phyloP scores from a whole-genome alignment of 2,329 filamentous ascomycete genomes.

The Calonectria hawksworthii region DNA sequence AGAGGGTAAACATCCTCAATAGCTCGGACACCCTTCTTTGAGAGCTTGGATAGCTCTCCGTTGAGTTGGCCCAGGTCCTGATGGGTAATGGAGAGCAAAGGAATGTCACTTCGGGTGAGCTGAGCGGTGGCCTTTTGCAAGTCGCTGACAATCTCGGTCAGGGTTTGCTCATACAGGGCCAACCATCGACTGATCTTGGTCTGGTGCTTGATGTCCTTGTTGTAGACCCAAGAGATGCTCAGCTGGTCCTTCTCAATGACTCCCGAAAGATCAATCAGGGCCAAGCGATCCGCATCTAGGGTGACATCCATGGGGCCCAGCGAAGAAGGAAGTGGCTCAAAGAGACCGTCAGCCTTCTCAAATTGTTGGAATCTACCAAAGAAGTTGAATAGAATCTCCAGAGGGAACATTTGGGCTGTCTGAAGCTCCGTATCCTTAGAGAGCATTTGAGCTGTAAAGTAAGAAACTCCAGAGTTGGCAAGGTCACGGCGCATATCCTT shows the following conservation, averaged over 20 bases:
- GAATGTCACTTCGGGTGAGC: constrained; percentile 46
- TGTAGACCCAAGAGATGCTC: constrained; percentile 1
- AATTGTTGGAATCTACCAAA: constrained; percentile 49
- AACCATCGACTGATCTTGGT: background rate
- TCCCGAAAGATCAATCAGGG: constrained; percentile 21
- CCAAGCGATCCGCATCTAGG: constrained; percentile 30
- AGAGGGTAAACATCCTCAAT: constrained; percentile 53
- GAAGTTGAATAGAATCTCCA: constrained; percentile 48
- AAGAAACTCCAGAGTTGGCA: background rate
- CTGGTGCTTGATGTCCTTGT: background rate
- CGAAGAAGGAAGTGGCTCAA: constrained; percentile 28
- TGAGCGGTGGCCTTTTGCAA: background rate
- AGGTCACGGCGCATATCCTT: background rate
- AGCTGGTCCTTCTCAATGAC: background rate
- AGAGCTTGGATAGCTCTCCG: constrained; percentile 29
- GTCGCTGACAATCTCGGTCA: background rate
- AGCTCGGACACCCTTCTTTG: background rate
- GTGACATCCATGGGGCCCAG: constrained; percentile 22
- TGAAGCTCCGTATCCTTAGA: background rate
- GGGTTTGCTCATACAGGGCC: background rate
- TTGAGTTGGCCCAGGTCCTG: constrained; percentile 31
- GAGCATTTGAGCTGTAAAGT: background rate
- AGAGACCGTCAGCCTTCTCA: constrained; percentile 43
- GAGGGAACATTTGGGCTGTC: constrained; percentile 21
- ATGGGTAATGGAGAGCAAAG: constrained; percentile 46